Evolutionary conservation across 495 filamentous ascomycete species (phyloP).

Genomic region (Amniculicola lignicola): DNA sequence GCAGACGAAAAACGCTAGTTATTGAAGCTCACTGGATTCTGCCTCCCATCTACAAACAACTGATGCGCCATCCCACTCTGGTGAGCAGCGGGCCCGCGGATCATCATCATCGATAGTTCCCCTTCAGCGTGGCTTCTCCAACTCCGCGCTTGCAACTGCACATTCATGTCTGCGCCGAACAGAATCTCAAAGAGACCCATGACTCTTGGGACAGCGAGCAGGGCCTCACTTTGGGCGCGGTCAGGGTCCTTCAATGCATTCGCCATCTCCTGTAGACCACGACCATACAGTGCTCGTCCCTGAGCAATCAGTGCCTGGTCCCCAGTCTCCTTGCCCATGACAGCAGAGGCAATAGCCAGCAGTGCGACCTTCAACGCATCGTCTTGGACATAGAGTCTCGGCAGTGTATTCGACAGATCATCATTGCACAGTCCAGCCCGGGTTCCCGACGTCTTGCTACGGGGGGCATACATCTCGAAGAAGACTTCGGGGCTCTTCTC

Average conservation of each 20-base stretch:
- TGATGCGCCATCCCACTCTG: not conserved
- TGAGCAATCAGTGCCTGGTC: not conserved
- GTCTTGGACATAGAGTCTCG: not conserved
- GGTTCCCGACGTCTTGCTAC: not conserved
- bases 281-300: not conserved
- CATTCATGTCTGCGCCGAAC: not conserved
- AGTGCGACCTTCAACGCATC: not conserved
- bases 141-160: not conserved
- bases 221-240: not conserved
- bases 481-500: not conserved
- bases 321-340: not conserved
- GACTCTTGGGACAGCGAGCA: constrained; percentile 1
- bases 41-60: constrained; percentile 7
- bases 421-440: not conserved
- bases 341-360: not conserved
- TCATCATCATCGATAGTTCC: constrained; percentile 1
- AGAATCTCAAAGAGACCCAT: constrained; percentile 8
- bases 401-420: not conserved
- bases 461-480: not conserved
- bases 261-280: not conserved
- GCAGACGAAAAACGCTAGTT: not conserved
- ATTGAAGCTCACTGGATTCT: not conserved
- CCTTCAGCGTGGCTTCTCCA: constrained; percentile 5
- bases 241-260: not conserved
- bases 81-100: not conserved